Evolutionary conservation across 2,329 filamentous ascomycete genomes (phyloP).

Genomic region (Nigrospora oryzae): DNA sequence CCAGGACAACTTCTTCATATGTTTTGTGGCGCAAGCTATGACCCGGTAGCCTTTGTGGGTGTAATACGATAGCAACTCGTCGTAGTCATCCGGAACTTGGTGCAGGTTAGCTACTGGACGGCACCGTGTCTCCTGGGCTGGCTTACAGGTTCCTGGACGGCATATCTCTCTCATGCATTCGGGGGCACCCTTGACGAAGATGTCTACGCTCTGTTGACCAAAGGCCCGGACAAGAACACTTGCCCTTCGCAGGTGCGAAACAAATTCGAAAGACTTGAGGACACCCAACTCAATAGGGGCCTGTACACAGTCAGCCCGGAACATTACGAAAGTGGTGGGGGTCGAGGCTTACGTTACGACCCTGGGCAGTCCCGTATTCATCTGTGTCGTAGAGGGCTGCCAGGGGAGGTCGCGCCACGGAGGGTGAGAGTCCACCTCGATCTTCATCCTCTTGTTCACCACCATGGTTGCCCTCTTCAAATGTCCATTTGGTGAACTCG

Average conservation of each 20-base stretch:
- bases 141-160: conserved; percentile 66
- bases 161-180: conserved; percentile 97
- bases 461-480: conserved; percentile 75
- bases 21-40: conserved; percentile 88
- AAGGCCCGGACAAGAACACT: conserved; percentile 90
- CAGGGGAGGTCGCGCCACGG: conserved; percentile 74
- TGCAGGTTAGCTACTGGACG: conserved; percentile 3
- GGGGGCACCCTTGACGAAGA: conserved; percentile 94
- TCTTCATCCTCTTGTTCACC: conserved; percentile 65
- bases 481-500: conserved; percentile 87
- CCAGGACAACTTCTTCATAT: conserved; percentile 83
- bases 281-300: conserved; percentile 77
- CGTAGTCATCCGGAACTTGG: conserved; percentile 74
- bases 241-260: conserved; percentile 82
- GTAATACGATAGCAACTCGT: conserved; percentile 81
- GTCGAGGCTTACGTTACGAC: conserved; percentile 16
- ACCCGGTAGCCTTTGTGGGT: conserved; percentile 95
- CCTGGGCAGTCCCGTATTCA: conserved; percentile 15
- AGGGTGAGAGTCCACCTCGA: conserved; percentile 70
- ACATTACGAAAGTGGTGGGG: not conserved
- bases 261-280: conserved; percentile 86
- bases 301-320: conserved; percentile 14
- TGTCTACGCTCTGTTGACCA: conserved; percentile 71
- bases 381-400: conserved; percentile 40
- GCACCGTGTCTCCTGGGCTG: not conserved